Base-by-base conservation (phyloP, 2,329 filamentous ascomycete genomes). In the Chaetomium sp. region DNA sequence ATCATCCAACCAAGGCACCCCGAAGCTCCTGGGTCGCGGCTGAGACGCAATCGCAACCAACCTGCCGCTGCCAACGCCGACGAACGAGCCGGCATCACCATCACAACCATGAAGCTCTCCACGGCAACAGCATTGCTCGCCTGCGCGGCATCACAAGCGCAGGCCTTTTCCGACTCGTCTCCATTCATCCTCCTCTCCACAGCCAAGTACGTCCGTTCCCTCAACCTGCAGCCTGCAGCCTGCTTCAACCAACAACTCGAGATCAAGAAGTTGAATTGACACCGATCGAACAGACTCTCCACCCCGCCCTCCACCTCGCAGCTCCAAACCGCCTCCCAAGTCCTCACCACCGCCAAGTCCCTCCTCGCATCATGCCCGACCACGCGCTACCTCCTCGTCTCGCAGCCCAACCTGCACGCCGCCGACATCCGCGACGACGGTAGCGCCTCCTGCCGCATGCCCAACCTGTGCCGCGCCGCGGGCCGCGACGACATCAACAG, bases 141-240 rank as follows among this genome's bases (percentile, higher is more conserved):
- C 72, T 82, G 85, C 70, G 82, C 85, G 66, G 82, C 83, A 27
- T 87, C 83, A 53, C 59, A 63, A 51, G 70, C 65, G 61, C 80
- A 87, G 67, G 93, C 92, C 29, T 95, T 97, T 76, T 87, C 86
- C 68, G 90, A 97, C 78, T 92, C 93, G 2, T 93, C 92, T 62
- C 94, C 95, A 21, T 95, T 97, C 78, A 85, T 97, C 75, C 80
- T 97, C 70, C 89, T 96, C 76, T 97, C 94, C 35, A 94, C 90
- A 54, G 85, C 90, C 68, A 82, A 88, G 93, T 97, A 88, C 73
- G 89, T 74, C 61, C 67, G 35, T 12, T 42, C 9, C 51, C 57
- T 51, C 29, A 21, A 29, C 27, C 57, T 49, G 5, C 25, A 16
- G 6, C 21, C 13, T 19, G 9, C 27, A 23, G 8, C 33, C 25